These are phyloP conservation scores for Apium graveolens DNA, from an alignment of 129 eudicot species.

Conservation along the genomic window DNA sequence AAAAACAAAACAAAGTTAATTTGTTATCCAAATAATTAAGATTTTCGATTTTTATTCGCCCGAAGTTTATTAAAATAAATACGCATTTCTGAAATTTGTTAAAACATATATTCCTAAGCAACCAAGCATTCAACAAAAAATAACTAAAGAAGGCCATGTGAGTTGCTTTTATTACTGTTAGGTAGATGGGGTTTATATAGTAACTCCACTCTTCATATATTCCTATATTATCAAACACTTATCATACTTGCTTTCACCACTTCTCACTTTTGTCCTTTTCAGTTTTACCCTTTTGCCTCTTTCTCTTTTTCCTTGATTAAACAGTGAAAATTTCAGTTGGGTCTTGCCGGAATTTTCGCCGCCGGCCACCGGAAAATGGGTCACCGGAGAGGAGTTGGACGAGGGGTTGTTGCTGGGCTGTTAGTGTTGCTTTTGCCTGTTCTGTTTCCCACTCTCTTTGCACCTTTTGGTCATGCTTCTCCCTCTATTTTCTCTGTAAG, in stretches of 20 bases:
- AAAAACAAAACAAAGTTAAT: neutral
- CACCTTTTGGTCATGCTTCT: conserved; percentile 46
- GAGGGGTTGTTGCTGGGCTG: conserved; percentile 32
- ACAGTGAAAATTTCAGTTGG: neutral
- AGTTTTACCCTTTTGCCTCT: neutral
- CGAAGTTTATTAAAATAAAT: too few relatives aligned
- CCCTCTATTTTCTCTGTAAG: conserved; percentile 55
- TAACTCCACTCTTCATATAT: neutral
- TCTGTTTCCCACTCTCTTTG: conserved; percentile 27
- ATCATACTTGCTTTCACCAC: neutral
- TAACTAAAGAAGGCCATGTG: neutral
- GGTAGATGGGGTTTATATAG: conserved; percentile 2
- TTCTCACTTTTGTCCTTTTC: neutral
- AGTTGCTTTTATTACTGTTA: neutral
- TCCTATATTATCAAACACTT: neutral
- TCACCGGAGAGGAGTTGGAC: conserved; percentile 18
- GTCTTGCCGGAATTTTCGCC: neutral
- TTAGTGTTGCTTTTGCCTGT: conserved; percentile 36
- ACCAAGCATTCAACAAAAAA: too few relatives aligned
- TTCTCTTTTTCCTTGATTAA: neutral
- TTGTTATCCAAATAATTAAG: too few relatives aligned
- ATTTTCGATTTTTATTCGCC: too few relatives aligned
- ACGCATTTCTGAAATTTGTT: too few relatives aligned
- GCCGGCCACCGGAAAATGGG: conserved; percentile 22
- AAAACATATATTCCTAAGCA: too few relatives aligned